Evolutionary conservation across 1,139 yeast species (phyloP).

Genomic region (Candida glucosophila): DNA sequence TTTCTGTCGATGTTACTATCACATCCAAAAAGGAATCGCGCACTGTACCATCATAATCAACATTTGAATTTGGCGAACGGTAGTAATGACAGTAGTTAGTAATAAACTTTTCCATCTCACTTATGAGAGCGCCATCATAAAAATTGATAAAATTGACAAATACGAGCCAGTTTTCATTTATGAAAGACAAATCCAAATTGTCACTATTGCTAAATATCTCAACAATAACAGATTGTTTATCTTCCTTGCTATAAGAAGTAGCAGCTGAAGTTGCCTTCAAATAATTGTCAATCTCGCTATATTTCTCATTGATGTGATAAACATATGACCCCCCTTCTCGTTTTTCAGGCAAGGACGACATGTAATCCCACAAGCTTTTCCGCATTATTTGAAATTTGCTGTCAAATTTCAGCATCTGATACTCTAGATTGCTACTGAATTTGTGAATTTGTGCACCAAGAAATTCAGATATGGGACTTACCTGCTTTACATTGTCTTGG

Average conservation of each 20-base stretch:
- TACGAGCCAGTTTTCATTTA: conserved; percentile 40
- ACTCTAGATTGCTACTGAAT: conserved; percentile 26
- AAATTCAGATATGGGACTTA: conserved; percentile 31
- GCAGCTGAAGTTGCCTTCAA: conserved; percentile 21
- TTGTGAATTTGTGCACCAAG: conserved; percentile 26
- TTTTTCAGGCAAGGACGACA: conserved; percentile 22
- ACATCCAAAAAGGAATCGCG: conserved; percentile 19
- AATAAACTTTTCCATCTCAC: conserved; percentile 25
- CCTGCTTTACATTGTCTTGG: conserved; percentile 8
- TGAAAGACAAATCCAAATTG: conserved; percentile 33
- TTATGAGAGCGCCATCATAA: conserved; percentile 23
- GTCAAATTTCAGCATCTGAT: conserved; percentile 29
- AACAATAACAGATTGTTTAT: conserved; percentile 19
- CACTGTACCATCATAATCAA: conserved; percentile 25
- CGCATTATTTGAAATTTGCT: conserved; percentile 32
- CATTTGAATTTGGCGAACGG: conserved; percentile 11
- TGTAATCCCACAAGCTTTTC: conserved; percentile 27
- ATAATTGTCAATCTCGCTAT: conserved; percentile 27
- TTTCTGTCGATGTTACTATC: conserved; percentile 17
- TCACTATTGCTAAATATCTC: conserved; percentile 33
- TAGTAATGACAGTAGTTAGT: conserved; percentile 31
- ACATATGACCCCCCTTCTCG: conserved; percentile 32
- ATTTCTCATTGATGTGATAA: conserved; percentile 32
- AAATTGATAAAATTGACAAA: conserved; percentile 29
- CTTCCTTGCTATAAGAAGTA: conserved; percentile 16